phyloP scores from a whole-genome alignment of 805 yeast species.

The Candida insectorum region DNA sequence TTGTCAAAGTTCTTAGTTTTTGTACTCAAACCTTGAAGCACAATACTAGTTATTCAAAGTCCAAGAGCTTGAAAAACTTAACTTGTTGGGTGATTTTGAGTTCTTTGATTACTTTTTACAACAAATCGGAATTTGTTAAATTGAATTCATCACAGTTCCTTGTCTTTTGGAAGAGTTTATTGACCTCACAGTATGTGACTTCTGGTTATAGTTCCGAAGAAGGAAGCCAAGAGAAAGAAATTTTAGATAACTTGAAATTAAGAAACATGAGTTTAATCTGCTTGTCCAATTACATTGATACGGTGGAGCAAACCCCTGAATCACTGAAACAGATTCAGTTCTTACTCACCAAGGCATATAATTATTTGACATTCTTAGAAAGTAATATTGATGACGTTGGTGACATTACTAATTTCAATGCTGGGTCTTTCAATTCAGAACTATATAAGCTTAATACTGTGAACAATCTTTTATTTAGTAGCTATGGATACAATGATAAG shows the following conservation, averaged over 20 bases:
- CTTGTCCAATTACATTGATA: slow-evolving; percentile 34
- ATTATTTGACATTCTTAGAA: slow-evolving; percentile 38
- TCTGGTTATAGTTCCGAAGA: slow-evolving; percentile 15
- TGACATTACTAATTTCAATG: slow-evolving; percentile 28
- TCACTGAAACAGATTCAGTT: slow-evolving; percentile 39
- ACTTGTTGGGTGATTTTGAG: slow-evolving; percentile 42
- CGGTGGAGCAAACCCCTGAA: slow-evolving; percentile 38
- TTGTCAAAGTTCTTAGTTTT: slow-evolving; percentile 41
- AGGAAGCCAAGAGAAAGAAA: slow-evolving; percentile 22
- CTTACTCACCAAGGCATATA: slow-evolving; percentile 38
- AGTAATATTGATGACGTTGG: slow-evolving; percentile 32
- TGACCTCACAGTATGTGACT: slow-evolving; percentile 39
- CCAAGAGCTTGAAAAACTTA: slow-evolving; percentile 22
- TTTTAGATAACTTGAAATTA: slow-evolving; percentile 31
- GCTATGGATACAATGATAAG: slow-evolving; percentile 16
- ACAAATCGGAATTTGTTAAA: slow-evolving; percentile 40
- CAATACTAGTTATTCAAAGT: slow-evolving; percentile 19
- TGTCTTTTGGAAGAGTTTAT: slow-evolving; percentile 42
- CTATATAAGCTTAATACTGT: slow-evolving; percentile 26
- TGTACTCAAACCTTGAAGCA: slow-evolving; percentile 45
- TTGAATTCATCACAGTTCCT: slow-evolving; percentile 43
- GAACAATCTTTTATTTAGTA: slow-evolving; percentile 28
- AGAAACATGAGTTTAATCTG: slow-evolving; percentile 38
- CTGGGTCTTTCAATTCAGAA: slow-evolving; percentile 23
- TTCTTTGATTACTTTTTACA: slow-evolving; percentile 36